Evolutionary conservation across 441 rosid genomes (phyloP).

Genomic region (Kokia cookei): DNA sequence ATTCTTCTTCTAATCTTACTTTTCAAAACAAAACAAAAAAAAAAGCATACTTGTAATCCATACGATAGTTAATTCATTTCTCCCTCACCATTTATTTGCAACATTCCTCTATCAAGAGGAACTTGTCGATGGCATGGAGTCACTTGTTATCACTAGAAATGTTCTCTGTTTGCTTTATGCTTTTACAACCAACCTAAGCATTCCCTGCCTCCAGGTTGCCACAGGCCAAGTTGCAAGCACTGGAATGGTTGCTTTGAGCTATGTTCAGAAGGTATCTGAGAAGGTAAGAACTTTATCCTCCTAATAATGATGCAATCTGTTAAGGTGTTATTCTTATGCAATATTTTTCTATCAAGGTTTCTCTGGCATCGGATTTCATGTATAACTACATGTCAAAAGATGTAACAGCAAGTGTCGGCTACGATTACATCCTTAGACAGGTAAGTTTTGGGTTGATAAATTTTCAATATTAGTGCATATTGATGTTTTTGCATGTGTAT

Average conservation of each 20-base stretch:
- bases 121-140: not conserved
- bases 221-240: constrained; percentile 96
- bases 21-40: no score
- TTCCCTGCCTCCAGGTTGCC: constrained; percentile 50
- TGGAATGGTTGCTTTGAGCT: constrained; percentile 77
- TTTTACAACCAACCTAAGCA: not conserved
- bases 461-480: not conserved
- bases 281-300: constrained; percentile 45
- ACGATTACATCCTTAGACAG: constrained; percentile 96
- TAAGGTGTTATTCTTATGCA: not conserved
- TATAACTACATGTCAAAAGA: constrained; percentile 25
- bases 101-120: not conserved
- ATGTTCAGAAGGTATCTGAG: constrained; percentile 94
- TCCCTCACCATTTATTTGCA: not conserved
- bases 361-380: constrained; percentile 72
- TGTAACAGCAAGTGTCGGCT: constrained; percentile 82
- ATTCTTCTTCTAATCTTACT: not conserved
- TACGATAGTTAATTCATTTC: not conserved
- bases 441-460: constrained; percentile 25
- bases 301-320: not conserved
- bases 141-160: not conserved
- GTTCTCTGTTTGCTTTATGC: not conserved
- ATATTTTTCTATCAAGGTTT: constrained; percentile 48
- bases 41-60: not conserved
- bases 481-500: not conserved